Base-by-base conservation (phyloP, 164 flowering plant genomes). In the Vitis labrusca region DNA sequence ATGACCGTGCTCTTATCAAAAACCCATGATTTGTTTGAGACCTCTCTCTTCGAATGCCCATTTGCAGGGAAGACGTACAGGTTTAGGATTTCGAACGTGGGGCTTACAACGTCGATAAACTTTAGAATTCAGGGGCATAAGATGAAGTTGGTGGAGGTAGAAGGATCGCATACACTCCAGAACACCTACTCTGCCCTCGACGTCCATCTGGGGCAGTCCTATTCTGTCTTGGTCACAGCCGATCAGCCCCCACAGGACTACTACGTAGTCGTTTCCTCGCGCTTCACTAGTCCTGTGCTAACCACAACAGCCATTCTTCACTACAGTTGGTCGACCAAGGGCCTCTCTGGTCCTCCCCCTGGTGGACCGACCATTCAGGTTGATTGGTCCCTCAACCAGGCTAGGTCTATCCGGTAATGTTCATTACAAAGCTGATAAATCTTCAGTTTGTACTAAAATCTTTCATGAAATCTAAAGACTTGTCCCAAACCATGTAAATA, bases 101-200 rank as follows among this genome's bases (percentile, higher is more conserved):
- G 99, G 37, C 73, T 87, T 17, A 56, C 94, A 2, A 86, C 94
- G 48, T 93, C 98, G 6, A 78, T 96, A 44, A 96, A 96, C 87
- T 90, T 96, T 84, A 86, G 99, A 76, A 96, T 96, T 68, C 90
- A 91, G 53, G 97, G 97, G 5, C 99, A 96, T 78, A 69, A 3
- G 54, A 78, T 96, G 94, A 89, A 86, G 75, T 80, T 96, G 64
- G 86, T 93, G 0, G 98, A 96, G 80, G 97, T 89, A 1, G 99
- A 96, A 79, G 99, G 99, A 23, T 89, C 99, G 0, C 99, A 96
- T 73, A 96, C 99, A 2, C 70, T 93, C 2, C 99, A 96, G 77
- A 90, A 77, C 76, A 81, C 71, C 3, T 96, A 91, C 70, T n/a
- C 84, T 37, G 80, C 94, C 59, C 87, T 96, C 8, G 99, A 96